Base-by-base conservation (phyloP, 2,329 filamentous ascomycete species). In the Intubia oerlemansii region DNA sequence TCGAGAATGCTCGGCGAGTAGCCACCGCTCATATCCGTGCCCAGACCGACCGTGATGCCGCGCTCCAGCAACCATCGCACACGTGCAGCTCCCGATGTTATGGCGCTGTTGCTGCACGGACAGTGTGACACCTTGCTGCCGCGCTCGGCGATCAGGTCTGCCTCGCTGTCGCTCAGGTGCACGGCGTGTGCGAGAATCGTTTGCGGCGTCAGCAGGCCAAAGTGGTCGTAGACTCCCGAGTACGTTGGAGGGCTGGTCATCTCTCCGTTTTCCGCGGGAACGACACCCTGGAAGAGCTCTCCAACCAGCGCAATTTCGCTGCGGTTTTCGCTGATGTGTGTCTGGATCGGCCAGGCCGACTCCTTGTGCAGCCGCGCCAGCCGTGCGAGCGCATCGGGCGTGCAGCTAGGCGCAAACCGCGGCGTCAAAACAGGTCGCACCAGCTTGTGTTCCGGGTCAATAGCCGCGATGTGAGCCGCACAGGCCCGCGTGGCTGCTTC, bases 11-110 rank as follows among this genome's bases (percentile, higher is more conserved):
- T 79, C 0, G 79, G 62, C 31, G 70, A 78, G 46, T 85, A 93
- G 0, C 88, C 88, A 3, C 85, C 88, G 40, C 69, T 78, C 33
- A 95, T 70, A 47, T 98, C 88, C 0, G 85, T 95, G 0, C 88
- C 88, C 0, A 98, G 53, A 0, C 88, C 85, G 5, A 93, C 70
- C 0, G 66, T 68, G 25, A 95, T 60, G 0, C 79, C 81, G 29
- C 62, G 60, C 14, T 81, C 63, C 29, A 92, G 57, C 39, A 92
- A 47, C 49, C 64, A 64, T 12, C 85, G 61, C 2, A 98, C 73
- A 4, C 66, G 68, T 7, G 79, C 78, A 27, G 72, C 62, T 0
- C 88, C 88, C 17, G 70, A 80, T 1, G 79, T 79, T 27, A 98
- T 58, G 1, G 78, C 70, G 5, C 69, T 73, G 50, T 98, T 98